Conservation (phyloP, 2,329 filamentous ascomycete genomes). For the Sporothrix schenckii region DNA sequence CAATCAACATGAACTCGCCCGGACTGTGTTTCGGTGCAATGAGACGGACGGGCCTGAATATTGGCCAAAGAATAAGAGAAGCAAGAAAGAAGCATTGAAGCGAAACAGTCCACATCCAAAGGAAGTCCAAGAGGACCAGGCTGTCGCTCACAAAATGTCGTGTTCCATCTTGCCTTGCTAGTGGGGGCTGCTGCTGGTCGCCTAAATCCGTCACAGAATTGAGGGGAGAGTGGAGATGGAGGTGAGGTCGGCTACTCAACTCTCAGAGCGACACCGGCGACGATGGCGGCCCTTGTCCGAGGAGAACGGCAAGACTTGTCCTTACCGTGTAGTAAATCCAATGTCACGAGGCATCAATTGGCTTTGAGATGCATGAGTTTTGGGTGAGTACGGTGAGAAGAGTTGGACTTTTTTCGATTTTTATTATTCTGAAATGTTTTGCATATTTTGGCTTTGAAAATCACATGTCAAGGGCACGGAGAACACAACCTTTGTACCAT, state of each 20-base stretch:
- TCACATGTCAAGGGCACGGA: background rate
- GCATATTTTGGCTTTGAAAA: background rate
- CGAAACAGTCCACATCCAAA: background rate
- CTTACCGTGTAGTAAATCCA: no score
- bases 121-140: background rate
- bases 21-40: slow-evolving; percentile 11
- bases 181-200: slow-evolving; percentile 3
- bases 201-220: slow-evolving; percentile 12
- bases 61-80: no score
- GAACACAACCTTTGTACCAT: background rate
- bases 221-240: slow-evolving; percentile 25
- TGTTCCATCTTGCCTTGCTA: background rate
- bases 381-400: background rate
- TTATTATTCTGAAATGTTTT: background rate
- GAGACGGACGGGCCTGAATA: no score
- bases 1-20: background rate
- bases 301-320: no score
- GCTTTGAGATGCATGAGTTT: background rate
- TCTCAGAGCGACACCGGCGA: slow-evolving; percentile 1
- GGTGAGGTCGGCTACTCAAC: slow-evolving; percentile 10
- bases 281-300: background rate
- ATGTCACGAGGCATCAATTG: background rate
- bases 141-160: background rate
- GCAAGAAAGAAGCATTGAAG: background rate
- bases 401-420: slow-evolving; percentile 21